A percentile compares a stretch with the other conserved stretches of the same genome.
These are phyloP conservation scores for Naganishia friedmannii DNA, from an alignment of 768 basidiomycete species.

Conservation along the genomic window DNA sequence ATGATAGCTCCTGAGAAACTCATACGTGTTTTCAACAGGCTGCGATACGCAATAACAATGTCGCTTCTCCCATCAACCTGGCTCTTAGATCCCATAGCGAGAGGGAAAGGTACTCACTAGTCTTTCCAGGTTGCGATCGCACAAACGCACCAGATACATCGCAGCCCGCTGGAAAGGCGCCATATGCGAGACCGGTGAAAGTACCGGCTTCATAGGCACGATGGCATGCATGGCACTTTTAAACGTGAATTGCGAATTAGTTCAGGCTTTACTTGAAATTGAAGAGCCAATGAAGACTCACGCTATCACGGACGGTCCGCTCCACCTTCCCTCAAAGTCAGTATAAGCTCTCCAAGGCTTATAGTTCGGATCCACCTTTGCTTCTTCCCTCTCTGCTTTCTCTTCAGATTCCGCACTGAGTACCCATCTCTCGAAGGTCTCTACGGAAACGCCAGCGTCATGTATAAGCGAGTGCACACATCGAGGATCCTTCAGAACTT, in stretches of 20 bases:
- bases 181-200: not conserved
- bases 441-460: conserved; percentile 7
- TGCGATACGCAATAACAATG: not conserved
- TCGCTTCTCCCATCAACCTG: no score
- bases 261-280: not conserved
- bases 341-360: not conserved
- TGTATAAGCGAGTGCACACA: not conserved
- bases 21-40: conserved; percentile 10
- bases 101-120: not conserved
- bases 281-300: not conserved
- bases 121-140: not conserved
- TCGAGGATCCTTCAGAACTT: conserved; percentile 4
- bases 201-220: not conserved
- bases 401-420: conserved; percentile 5
- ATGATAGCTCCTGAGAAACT: not conserved
- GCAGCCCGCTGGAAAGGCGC: conserved; percentile 13
- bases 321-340: conserved; percentile 1
- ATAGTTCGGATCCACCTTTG: conserved; percentile 1
- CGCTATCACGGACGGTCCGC: not conserved
- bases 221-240: not conserved
- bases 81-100: no score
- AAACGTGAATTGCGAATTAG: not conserved
- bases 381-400: not conserved
- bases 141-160: not conserved
- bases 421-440: conserved; percentile 25